Conservation (phyloP, 352 stramenopile genomes). For the Pythium chondricola region DNA sequence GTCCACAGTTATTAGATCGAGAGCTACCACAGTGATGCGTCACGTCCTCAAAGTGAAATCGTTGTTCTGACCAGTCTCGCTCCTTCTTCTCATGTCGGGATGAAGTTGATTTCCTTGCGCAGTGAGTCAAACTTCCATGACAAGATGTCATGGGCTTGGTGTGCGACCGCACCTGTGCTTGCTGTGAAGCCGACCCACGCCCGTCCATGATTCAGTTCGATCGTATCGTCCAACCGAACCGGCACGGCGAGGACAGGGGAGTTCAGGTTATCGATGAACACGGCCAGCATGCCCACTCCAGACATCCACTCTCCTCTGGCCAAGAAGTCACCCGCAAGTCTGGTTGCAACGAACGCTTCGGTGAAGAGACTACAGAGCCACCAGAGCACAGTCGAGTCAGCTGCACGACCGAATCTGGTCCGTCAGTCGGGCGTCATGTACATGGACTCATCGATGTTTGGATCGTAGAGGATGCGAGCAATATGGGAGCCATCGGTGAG, state of each 20-base stretch:
- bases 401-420: too few species aligned
- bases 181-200: slow-evolving; percentile 92
- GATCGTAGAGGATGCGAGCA: slow-evolving; percentile 72
- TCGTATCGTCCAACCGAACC: slow-evolving; percentile 72
- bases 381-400: too few species aligned
- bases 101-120: slow-evolving; percentile 23
- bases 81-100: neutral
- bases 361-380: slow-evolving; percentile 39
- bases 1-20: slow-evolving; percentile 29
- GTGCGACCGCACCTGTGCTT: slow-evolving; percentile 73
- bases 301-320: slow-evolving; percentile 40
- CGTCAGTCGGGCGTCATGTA: slow-evolving; percentile 25
- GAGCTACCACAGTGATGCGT: slow-evolving; percentile 6
- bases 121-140: slow-evolving; percentile 75
- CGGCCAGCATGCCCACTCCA: slow-evolving; percentile 68
- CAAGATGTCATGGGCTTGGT: slow-evolving; percentile 87
- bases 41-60: slow-evolving; percentile 8
- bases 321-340: slow-evolving; percentile 65
- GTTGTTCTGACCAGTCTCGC: slow-evolving; percentile 13
- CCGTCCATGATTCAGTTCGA: slow-evolving; percentile 78
- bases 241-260: slow-evolving; percentile 75
- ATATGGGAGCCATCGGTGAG: slow-evolving; percentile 65
- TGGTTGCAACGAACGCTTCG: slow-evolving; percentile 45
- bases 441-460: slow-evolving; percentile 57
- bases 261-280: slow-evolving; percentile 88